phyloP scores from a whole-genome alignment of 352 stramenopile genomes.

The Globisporangium mamillatum region DNA sequence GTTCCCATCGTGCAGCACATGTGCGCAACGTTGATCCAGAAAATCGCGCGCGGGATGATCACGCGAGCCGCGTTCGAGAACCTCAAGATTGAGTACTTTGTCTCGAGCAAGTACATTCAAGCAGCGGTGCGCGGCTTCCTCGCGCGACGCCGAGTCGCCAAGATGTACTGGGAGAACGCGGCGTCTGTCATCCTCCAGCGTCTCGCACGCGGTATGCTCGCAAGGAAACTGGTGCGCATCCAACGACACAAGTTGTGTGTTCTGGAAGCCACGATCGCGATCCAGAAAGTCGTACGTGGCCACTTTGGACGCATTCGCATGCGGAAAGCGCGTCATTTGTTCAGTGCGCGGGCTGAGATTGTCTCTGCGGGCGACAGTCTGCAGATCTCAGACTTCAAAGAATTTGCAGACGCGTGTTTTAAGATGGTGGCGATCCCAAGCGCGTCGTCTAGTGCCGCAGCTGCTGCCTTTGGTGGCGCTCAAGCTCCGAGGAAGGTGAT shows the following conservation, averaged over 20 bases:
- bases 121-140: constrained; percentile 65
- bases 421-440: constrained; percentile 47
- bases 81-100: constrained; percentile 65
- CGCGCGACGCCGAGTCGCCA: constrained; percentile 50
- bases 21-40: constrained; percentile 79
- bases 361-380: constrained; percentile 25
- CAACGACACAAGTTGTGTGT: constrained; percentile 20
- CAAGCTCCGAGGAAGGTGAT: constrained; percentile 23
- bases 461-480: neutral
- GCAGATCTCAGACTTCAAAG: constrained; percentile 38
- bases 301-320: constrained; percentile 60
- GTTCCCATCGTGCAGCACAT: constrained; percentile 53
- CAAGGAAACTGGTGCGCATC: constrained; percentile 28
- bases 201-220: constrained; percentile 47
- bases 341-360: constrained; percentile 27
- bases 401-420: constrained; percentile 51
- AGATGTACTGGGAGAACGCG: constrained; percentile 63
- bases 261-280: constrained; percentile 26
- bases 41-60: constrained; percentile 65
- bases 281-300: constrained; percentile 64
- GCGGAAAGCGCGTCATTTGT: constrained; percentile 44
- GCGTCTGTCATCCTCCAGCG: constrained; percentile 63
- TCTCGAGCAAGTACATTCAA: constrained; percentile 80
- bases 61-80: constrained; percentile 48
- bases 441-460: constrained; percentile 5